phyloP scores from a whole-genome alignment of 1,284 basidiomycete species.

The Thecaphora frezii region DNA sequence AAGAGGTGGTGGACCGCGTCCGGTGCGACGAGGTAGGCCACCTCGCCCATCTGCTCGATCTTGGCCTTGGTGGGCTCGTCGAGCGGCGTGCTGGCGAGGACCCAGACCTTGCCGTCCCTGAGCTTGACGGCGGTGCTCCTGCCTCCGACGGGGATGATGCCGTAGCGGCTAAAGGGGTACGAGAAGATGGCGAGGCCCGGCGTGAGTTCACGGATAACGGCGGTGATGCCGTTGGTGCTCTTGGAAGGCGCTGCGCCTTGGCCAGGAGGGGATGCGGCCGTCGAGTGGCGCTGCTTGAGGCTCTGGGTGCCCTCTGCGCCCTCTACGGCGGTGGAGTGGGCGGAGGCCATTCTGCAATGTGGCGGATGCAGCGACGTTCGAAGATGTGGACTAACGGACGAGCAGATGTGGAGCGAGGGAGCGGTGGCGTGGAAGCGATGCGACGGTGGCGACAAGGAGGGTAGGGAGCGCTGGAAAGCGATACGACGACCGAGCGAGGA shows the following conservation, averaged over 20 bases:
- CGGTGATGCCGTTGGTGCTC: neutral
- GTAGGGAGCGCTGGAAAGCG: no score
- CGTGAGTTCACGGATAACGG: slow-evolving; percentile 29
- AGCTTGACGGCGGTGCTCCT: slow-evolving; percentile 74
- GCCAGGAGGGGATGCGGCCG: no score
- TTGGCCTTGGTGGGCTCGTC: slow-evolving; percentile 70
- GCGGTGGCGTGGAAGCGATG: no score
- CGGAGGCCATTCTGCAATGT: neutral
- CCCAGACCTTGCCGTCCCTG: slow-evolving; percentile 66
- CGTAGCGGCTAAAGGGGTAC: slow-evolving; percentile 55
- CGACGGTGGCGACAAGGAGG: no score
- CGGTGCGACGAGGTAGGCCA: slow-evolving; percentile 64
- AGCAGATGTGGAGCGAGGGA: no score
- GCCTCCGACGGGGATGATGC: slow-evolving; percentile 58
- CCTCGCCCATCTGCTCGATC: slow-evolving; percentile 73
- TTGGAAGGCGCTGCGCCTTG: neutral
- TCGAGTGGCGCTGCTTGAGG: neutral
- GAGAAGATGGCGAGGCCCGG: slow-evolving; percentile 54
- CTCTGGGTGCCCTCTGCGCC: neutral
- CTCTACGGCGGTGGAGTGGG: neutral
- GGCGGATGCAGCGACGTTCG: neutral
- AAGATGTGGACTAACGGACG: neutral
- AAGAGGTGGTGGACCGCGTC: slow-evolving; percentile 63
- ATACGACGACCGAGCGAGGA: no score
- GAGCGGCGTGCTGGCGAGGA: slow-evolving; percentile 81